phyloP scores from a whole-genome alignment of 768 basidiomycete species.

The Mycena galericulata region DNA sequence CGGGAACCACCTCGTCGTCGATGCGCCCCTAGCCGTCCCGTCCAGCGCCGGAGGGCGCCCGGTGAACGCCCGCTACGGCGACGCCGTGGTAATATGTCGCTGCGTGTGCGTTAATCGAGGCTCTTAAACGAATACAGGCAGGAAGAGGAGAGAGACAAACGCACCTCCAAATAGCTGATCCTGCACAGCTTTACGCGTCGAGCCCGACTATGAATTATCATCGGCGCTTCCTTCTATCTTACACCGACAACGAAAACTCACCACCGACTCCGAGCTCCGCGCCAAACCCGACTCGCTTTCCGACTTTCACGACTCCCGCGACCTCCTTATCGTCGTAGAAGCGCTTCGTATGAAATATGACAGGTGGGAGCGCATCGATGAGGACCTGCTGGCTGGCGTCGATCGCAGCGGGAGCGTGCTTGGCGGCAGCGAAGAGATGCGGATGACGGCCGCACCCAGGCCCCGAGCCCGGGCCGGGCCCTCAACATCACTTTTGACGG shows the following conservation, averaged over 20 bases:
- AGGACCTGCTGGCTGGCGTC: slow-evolving; percentile 60
- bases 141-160: slow-evolving; percentile 35
- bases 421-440: no score
- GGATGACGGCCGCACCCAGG: no score
- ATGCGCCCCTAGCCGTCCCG: slow-evolving; percentile 90
- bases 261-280: slow-evolving; percentile 85
- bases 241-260: slow-evolving; percentile 44
- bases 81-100: slow-evolving; percentile 94
- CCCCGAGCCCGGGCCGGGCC: no score
- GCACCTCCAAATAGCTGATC: slow-evolving; percentile 90
- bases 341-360: slow-evolving; percentile 75
- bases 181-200: slow-evolving; percentile 60
- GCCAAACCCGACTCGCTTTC: slow-evolving; percentile 83
- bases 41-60: slow-evolving; percentile 63
- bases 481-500: no score
- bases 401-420: slow-evolving; percentile 63
- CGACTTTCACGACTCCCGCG: slow-evolving; percentile 86
- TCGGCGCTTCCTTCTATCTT: no score
- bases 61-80: slow-evolving; percentile 90
- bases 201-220: slow-evolving; percentile 47
- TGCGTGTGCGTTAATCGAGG: no score
- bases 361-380: slow-evolving; percentile 61
- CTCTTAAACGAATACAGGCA: no score
- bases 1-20: slow-evolving; percentile 90
- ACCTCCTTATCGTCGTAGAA: slow-evolving; percentile 74